These are phyloP conservation scores for Colletotrichum destructivum DNA, from an alignment of 2,329 filamentous ascomycete genomes.

Conservation along the genomic window DNA sequence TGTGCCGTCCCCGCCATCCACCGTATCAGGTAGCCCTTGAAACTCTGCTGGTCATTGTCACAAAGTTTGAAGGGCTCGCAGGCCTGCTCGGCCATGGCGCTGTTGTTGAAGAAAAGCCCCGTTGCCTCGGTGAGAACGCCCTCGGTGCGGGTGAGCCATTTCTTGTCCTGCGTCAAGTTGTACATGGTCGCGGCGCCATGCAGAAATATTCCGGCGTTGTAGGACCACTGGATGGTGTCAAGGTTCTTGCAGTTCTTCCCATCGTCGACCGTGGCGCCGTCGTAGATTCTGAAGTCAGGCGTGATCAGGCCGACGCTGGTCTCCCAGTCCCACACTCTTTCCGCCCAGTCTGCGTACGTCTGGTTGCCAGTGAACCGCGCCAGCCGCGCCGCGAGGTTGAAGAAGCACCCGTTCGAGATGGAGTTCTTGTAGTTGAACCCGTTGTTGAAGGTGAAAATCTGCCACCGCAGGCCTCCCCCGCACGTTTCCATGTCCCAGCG, in stretches of 20 bases:
- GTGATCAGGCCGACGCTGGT: slow-evolving; percentile 69
- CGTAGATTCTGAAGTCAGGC: slow-evolving; percentile 68
- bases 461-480: slow-evolving; percentile 85
- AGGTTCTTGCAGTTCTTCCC: slow-evolving; percentile 63
- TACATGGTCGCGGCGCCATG: slow-evolving; percentile 74
- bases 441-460: slow-evolving; percentile 84
- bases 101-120: slow-evolving; percentile 69
- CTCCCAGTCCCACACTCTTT: slow-evolving; percentile 79
- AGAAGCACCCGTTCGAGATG: slow-evolving; percentile 79
- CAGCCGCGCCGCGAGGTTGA: slow-evolving; percentile 79
- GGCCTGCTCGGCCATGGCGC: slow-evolving; percentile 74
- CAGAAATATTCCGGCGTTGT: slow-evolving; percentile 78
- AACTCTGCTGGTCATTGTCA: slow-evolving; percentile 80
- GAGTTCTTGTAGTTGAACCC: slow-evolving; percentile 80
- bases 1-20: slow-evolving; percentile 73
- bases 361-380: slow-evolving; percentile 84
- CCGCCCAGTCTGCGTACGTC: slow-evolving; percentile 84
- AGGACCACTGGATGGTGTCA: slow-evolving; percentile 76
- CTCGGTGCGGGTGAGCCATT: slow-evolving; percentile 72
- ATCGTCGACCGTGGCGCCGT: slow-evolving; percentile 57
- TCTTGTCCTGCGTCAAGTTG: slow-evolving; percentile 68
- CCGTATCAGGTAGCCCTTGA: slow-evolving; percentile 82
- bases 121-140: slow-evolving; percentile 69
- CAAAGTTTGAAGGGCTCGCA: slow-evolving; percentile 76
- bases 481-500: slow-evolving; percentile 80